Percentiles rank a stretch among this genome's conserved stretches.
Evolutionary conservation across 495 filamentous ascomycete genomes (phyloP).

Genomic region (Umbilicaria muhlenbergii): DNA sequence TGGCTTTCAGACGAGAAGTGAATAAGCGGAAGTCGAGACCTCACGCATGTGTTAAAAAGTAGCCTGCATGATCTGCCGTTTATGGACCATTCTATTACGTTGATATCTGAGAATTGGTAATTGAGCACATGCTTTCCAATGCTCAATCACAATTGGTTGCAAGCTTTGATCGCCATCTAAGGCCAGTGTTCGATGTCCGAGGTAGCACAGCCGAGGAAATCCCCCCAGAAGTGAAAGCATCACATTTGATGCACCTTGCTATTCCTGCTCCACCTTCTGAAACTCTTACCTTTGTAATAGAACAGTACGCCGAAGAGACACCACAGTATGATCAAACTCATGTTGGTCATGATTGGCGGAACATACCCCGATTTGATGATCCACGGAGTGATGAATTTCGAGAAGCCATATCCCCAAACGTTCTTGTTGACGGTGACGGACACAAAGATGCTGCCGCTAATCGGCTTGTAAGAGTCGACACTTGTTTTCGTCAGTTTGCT

Average conservation of each 20-base stretch:
- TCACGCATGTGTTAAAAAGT: too few species aligned
- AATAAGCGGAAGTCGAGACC: too few species aligned
- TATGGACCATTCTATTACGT: too few species aligned
- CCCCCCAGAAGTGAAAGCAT: neutral
- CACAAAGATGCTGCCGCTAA: conserved; percentile 44
- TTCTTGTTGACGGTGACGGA: conserved; percentile 48
- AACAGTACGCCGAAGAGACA: conserved; percentile 37
- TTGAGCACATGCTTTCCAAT: too few species aligned
- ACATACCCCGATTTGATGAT: conserved; percentile 21
- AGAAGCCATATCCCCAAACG: conserved; percentile 37
- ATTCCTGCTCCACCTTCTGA: conserved; percentile 37
- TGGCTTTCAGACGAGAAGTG: too few species aligned
- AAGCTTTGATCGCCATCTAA: too few species aligned
- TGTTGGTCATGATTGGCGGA: conserved; percentile 36
- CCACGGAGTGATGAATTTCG: conserved; percentile 31
- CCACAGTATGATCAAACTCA: conserved; percentile 34
- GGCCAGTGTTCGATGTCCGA: too few species aligned
- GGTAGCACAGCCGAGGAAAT: too few species aligned
- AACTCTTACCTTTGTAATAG: conserved; percentile 40
- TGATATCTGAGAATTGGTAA: too few species aligned
- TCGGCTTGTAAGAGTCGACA: conserved; percentile 48
- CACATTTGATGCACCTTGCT: conserved; percentile 38
- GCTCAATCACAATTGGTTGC: too few species aligned
- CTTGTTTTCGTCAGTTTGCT: conserved; percentile 14
- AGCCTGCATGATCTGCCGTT: too few species aligned